Conservation (phyloP, 2,329 filamentous ascomycete species). For the Davidsoniella virescens region DNA sequence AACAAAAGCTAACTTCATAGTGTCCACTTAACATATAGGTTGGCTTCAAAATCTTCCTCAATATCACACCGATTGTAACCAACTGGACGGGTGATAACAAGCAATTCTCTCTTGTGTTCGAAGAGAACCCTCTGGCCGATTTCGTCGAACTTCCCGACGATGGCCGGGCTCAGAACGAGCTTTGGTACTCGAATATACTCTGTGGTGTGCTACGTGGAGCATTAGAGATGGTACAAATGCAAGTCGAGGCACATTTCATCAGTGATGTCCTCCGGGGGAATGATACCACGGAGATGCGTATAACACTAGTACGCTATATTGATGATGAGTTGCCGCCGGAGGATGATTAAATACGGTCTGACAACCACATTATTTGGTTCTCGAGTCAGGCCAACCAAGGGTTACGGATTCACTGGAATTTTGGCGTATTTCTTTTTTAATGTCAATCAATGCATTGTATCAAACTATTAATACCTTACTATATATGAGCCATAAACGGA, state of each 20-base stretch:
- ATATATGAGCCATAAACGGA: too few species aligned
- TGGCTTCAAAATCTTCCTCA: constrained; percentile 97
- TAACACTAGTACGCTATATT: constrained; percentile 82
- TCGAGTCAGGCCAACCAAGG: too few species aligned
- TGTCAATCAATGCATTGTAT: too few species aligned
- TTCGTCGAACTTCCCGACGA: constrained; percentile 97
- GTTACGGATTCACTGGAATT: too few species aligned
- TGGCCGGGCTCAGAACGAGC: constrained; percentile 82
- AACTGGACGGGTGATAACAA: constrained; percentile 96
- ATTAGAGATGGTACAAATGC: constrained; percentile 98
- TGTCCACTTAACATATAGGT: constrained; percentile 37
- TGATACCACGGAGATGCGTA: constrained; percentile 92
- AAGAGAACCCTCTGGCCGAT: constrained; percentile 91
- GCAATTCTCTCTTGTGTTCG: constrained; percentile 88
- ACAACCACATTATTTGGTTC: too few species aligned
- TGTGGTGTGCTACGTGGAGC: constrained; percentile 84
- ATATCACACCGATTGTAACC: constrained; percentile 81
- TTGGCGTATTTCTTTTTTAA: too few species aligned
- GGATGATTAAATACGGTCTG: constrained; percentile 50
- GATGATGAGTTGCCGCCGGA: constrained; percentile 95
- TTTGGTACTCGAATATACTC: constrained; percentile 97
- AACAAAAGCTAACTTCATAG: neutral
- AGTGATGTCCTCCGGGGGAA: constrained; percentile 86
- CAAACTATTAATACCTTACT: too few species aligned
- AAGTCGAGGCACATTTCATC: constrained; percentile 91